These are phyloP conservation scores for Gamsiella multidivaricata DNA, from an alignment of 192 early-diverging fungal genomes.

Conservation along the genomic window DNA sequence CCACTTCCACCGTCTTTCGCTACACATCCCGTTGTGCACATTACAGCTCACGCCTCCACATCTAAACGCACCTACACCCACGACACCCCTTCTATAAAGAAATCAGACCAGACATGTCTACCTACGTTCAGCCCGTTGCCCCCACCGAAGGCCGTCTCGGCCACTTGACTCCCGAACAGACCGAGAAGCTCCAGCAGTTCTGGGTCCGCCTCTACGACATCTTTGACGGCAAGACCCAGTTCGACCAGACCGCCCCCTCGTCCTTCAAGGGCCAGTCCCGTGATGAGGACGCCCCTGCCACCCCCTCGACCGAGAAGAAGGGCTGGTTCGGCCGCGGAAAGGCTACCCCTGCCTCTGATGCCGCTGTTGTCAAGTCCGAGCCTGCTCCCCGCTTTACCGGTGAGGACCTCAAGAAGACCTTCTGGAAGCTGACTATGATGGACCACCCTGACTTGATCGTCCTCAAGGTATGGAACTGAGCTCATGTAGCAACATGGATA, in stretches of 20 bases:
- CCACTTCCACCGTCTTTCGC: background rate
- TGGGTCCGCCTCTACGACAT: constrained; percentile 56
- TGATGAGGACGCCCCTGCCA: constrained; percentile 30
- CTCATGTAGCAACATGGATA: no score
- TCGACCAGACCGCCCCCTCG: constrained; percentile 50
- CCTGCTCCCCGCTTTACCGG: constrained; percentile 48
- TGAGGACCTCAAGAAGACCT: constrained; percentile 31
- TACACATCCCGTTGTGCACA: constrained; percentile 12
- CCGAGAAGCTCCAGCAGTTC: constrained; percentile 55
- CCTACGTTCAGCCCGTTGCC: constrained; percentile 45
- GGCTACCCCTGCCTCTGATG: constrained; percentile 8
- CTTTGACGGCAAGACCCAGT: constrained; percentile 55
- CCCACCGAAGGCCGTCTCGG: constrained; percentile 53
- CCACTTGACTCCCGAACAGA: constrained; percentile 58
- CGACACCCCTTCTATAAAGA: background rate
- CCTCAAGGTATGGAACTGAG: constrained; percentile 45
- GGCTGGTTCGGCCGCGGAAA: constrained; percentile 52
- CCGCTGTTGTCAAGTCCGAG: constrained; percentile 7
- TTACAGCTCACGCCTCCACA: constrained; percentile 33
- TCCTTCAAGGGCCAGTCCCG: constrained; percentile 54
- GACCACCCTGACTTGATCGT: constrained; percentile 50
- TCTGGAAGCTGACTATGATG: constrained; percentile 55
- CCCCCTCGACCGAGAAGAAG: constrained; percentile 33
- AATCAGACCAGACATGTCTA: constrained; percentile 23
- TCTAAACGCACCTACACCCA: background rate